These are phyloP conservation scores for Pilobolus umbonatus DNA, from an alignment of 192 early-diverging fungal genomes.

Conservation along the genomic window DNA sequence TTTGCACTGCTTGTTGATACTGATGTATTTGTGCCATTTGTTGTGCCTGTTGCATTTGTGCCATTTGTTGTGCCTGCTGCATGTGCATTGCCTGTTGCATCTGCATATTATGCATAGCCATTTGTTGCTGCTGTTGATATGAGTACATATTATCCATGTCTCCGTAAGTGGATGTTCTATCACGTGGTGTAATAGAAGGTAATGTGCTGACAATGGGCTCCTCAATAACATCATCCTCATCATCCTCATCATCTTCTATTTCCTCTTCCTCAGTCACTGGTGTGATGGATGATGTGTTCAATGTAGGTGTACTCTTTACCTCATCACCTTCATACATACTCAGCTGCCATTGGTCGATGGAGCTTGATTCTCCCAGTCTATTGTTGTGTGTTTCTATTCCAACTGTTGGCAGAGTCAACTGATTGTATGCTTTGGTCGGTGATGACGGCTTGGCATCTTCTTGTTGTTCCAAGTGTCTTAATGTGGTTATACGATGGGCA, in stretches of 20 bases:
- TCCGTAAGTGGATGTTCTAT: conserved; percentile 14
- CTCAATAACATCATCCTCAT: neutral
- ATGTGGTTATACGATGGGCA: conserved; percentile 20
- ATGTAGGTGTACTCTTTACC: neutral
- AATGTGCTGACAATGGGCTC: neutral
- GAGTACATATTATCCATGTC: conserved; percentile 20
- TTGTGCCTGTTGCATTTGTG: conserved; percentile 20
- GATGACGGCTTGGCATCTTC: too few species aligned
- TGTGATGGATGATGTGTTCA: neutral
- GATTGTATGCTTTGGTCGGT: conserved; percentile 7
- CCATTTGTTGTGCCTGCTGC: conserved; percentile 9
- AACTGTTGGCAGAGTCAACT: neutral
- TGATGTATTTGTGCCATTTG: conserved; percentile 24
- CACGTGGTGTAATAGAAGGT: neutral
- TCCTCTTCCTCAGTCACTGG: conserved; percentile 5
- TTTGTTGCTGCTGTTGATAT: conserved; percentile 16
- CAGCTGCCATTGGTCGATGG: conserved; percentile 16
- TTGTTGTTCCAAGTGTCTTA: conserved; percentile 20
- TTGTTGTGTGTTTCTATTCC: neutral
- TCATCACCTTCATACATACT: conserved; percentile 11
- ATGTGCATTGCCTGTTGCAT: conserved; percentile 8
- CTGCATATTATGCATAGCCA: too few species aligned
- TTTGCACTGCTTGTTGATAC: conserved; percentile 19
- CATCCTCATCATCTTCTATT: neutral
- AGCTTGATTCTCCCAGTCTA: neutral